A percentile compares a stretch with the other conserved stretches of the same genome.
Conservation (phyloP, 2,329 filamentous ascomycete genomes). For the Diaporthe humulicola region DNA sequence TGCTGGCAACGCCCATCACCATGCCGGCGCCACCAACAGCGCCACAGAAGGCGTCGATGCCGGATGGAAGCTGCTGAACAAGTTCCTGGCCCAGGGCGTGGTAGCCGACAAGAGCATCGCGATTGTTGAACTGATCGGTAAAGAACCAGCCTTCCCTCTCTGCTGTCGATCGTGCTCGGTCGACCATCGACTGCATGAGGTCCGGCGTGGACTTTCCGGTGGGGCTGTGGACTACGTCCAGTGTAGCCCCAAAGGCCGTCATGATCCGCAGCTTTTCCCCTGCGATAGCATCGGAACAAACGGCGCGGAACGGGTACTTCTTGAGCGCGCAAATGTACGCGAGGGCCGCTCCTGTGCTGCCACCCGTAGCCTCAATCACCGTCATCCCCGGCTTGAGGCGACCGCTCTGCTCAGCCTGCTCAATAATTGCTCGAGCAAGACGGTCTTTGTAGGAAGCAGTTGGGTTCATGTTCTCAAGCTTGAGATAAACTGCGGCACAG, state of each 20-base stretch:
- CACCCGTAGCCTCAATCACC: not conserved
- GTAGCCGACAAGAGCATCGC: not conserved
- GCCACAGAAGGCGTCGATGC: not conserved
- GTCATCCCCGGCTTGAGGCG: not conserved
- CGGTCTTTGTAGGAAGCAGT: not conserved
- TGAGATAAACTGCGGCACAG: not conserved
- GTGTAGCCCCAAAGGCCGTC: not conserved
- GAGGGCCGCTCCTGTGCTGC: not conserved
- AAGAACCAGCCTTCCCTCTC: not conserved
- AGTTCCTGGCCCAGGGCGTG: not conserved
- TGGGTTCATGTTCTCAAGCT: conserved; percentile 3
- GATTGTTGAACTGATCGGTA: not conserved
- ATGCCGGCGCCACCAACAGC: not conserved
- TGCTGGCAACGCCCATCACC: not conserved
- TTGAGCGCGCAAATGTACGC: not conserved
- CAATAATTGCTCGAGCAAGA: not conserved
- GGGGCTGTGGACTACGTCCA: not conserved
- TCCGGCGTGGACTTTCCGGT: not conserved
- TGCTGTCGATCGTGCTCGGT: not conserved
- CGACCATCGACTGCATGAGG: not conserved
- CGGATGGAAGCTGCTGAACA: not conserved
- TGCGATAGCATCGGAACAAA: not conserved
- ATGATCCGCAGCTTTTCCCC: not conserved
- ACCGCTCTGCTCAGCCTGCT: not conserved
- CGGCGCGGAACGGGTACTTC: not conserved